Percentiles rank a stretch among this genome's conserved stretches.
Evolutionary conservation across 305 asterid genomes (phyloP).

Genomic region (Rubia balearica): DNA sequence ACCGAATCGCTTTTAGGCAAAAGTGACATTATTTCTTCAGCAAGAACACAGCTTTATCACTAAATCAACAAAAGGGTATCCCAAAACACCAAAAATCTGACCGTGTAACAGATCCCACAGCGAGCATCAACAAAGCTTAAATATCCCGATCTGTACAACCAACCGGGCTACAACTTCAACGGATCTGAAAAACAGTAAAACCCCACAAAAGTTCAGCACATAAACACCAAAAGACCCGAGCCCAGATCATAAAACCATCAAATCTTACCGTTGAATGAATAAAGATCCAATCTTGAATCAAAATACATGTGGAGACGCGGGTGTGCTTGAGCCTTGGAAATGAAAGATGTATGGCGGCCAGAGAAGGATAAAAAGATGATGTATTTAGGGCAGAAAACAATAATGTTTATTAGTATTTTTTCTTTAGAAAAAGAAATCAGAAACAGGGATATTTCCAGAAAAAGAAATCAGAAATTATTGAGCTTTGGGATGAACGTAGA

Average conservation of each 20-base stretch:
- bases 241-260: not conserved
- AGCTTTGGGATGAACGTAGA: constrained; percentile 15
- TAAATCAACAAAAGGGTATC: not conserved
- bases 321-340: not conserved
- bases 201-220: constrained; percentile 15
- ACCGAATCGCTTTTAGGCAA: constrained; percentile 49
- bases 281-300: constrained; percentile 20
- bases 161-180: constrained; percentile 9
- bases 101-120: not conserved
- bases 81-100: constrained; percentile 4
- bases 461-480: not conserved
- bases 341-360: constrained; percentile 18
- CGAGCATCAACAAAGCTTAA: constrained; percentile 12
- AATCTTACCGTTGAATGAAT: constrained; percentile 19
- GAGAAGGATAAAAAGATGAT: not conserved
- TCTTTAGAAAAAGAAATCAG: not conserved
- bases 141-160: constrained; percentile 16
- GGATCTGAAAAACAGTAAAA: constrained; percentile 33
- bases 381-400: constrained; percentile 17
- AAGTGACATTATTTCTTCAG: constrained; percentile 37
- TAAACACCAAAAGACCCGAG: not conserved
- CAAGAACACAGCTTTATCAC: constrained; percentile 6
- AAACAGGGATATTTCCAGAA: constrained; percentile 3
- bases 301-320: not conserved
- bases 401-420: not conserved